Evolutionary conservation across 169 alveolate genomes (phyloP).

Genomic region (Prorocentrum cordatum): DNA sequence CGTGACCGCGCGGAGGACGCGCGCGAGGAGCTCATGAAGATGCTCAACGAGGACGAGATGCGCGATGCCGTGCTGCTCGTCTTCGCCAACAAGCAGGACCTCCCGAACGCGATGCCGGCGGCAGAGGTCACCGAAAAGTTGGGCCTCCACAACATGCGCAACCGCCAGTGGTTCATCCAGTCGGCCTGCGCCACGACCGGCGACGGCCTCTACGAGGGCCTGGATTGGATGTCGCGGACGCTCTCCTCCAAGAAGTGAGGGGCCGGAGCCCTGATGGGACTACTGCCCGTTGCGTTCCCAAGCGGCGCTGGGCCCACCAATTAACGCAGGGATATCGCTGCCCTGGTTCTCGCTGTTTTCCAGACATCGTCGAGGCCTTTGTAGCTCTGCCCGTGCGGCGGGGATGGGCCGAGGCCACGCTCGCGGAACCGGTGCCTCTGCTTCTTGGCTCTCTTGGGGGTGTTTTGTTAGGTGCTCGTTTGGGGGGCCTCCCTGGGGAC

Average conservation of each 20-base stretch:
- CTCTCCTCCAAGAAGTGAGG: constrained; percentile 12
- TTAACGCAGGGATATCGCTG: too few species aligned
- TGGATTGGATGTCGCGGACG: constrained; percentile 90
- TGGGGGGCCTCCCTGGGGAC: too few species aligned
- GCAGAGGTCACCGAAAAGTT: constrained; percentile 94
- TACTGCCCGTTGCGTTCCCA: too few species aligned
- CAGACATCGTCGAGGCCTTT: too few species aligned
- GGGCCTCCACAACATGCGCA: constrained; percentile 83
- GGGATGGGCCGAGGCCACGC: too few species aligned
- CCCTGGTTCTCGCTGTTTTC: too few species aligned
- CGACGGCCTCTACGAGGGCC: constrained; percentile 97
- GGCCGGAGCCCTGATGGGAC: too few species aligned
- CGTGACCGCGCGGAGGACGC: constrained; percentile 89
- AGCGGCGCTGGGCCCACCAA: too few species aligned
- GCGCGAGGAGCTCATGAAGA: constrained; percentile 75
- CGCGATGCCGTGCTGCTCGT: constrained; percentile 94
- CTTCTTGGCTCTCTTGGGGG: too few species aligned
- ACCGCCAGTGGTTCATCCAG: constrained; percentile 87
- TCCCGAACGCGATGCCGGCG: constrained; percentile 93
- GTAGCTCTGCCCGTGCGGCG: too few species aligned
- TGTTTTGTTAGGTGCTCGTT: too few species aligned
- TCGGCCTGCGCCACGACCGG: constrained; percentile 98
- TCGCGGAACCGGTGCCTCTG: too few species aligned
- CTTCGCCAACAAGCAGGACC: constrained; percentile 93
- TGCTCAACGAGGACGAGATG: constrained; percentile 86